Evolutionary conservation across 192 early-diverging fungal species (phyloP).

Genomic region (Coemansia sp.): DNA sequence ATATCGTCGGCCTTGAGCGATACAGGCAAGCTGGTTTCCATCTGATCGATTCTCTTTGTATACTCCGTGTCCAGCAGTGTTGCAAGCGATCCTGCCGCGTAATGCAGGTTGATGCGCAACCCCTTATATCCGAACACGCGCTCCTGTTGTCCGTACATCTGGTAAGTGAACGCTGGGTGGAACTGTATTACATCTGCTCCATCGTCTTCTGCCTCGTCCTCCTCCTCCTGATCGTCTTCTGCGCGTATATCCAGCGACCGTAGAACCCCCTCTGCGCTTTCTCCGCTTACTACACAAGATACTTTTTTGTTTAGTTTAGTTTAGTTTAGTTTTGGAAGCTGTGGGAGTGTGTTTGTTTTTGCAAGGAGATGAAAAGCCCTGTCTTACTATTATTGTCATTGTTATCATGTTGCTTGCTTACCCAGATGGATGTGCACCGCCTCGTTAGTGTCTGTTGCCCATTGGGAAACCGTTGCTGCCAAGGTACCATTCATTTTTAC

Average conservation of each 20-base stretch:
- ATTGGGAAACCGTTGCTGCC: slow-evolving; percentile 44
- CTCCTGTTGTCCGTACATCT: slow-evolving; percentile 86
- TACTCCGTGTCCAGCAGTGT: slow-evolving; percentile 70
- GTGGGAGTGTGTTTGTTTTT: background rate
- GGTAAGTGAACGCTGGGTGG: slow-evolving; percentile 85
- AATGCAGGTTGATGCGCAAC: slow-evolving; percentile 72
- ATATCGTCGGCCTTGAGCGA: slow-evolving; percentile 67
- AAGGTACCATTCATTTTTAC: slow-evolving; percentile 30
- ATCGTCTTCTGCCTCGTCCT: slow-evolving; percentile 32
- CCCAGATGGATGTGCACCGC: slow-evolving; percentile 42
- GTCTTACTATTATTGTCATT: background rate
- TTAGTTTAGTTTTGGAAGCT: background rate
- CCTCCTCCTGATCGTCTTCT: slow-evolving; percentile 33
- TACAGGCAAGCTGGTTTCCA: slow-evolving; percentile 33
- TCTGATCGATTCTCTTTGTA: slow-evolving; percentile 61
- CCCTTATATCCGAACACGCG: slow-evolving; percentile 89
- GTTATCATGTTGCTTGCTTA: slow-evolving; percentile 9
- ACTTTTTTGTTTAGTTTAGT: background rate
- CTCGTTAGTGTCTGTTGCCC: slow-evolving; percentile 41
- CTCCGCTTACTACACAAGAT: slow-evolving; percentile 31
- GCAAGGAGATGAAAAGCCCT: background rate
- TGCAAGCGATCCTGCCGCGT: slow-evolving; percentile 74
- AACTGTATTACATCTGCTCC: slow-evolving; percentile 59
- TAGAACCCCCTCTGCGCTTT: slow-evolving; percentile 31
- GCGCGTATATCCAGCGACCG: slow-evolving; percentile 31